Base-by-base conservation (phyloP, 2,329 filamentous ascomycete genomes). In the Penicillium paneum region DNA sequence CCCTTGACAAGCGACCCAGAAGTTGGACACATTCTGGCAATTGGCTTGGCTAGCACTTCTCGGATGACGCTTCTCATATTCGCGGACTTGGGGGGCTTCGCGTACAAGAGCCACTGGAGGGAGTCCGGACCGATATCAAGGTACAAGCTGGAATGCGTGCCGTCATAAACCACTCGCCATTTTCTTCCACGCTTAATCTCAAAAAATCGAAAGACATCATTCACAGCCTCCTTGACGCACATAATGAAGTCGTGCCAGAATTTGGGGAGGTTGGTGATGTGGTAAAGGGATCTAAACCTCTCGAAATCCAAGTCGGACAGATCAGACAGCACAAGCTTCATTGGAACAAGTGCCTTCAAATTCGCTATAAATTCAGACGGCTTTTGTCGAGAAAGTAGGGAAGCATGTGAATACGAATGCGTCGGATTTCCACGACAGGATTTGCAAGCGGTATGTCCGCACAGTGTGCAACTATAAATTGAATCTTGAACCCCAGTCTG, bases 381-480 rank as follows among this genome's bases (percentile, higher is more conserved):
- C 8, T 65, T 49, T 15, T 65, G 62, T 8, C 80, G 76, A 5
- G 49, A 35, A 10, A 66, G 44, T 12, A 46, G 42, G 12, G 46
- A 38, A 47, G 67, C 63, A 29, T 52, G 52, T 24, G 63, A 13
- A 53, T 81, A 83, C 3, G 65, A 58, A 59, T 84, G 82, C 8
- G 61, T 59, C 0, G 84, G 84, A 38, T 83, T 84, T 2, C 78
- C 78, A 2, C 76, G 78, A 60, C 83, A 87, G 5, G 67, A 65
- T 1, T 69, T 63, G 64, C 84, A 87, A 11, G 79, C 77, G 3
- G 80, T 82, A 59, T 86, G 80, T 0, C 67, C 71, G 59, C 85
- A 88, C 5, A 76, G 65, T 0, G 59, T 62, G 61, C 84, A 87
- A 35, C 68, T 60, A 34, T 78, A 72, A 7, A 86, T 74, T 0